phyloP scores from a whole-genome alignment of 2,329 filamentous ascomycete genomes.

The Diaporthe sp. region DNA sequence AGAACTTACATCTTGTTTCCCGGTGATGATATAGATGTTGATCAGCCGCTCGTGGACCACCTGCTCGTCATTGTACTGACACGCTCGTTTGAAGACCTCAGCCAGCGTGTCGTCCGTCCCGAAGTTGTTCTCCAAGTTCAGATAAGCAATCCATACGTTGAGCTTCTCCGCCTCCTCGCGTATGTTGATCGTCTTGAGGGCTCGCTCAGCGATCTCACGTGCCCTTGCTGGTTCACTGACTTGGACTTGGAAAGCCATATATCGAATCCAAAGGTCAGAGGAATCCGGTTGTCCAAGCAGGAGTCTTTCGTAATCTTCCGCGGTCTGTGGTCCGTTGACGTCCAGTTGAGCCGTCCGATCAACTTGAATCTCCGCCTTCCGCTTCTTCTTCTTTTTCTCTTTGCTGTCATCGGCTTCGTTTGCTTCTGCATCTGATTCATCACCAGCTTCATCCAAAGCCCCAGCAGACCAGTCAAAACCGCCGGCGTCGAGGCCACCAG shows the following conservation, averaged over 20 bases:
- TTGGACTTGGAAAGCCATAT: constrained; percentile 99
- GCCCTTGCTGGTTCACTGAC: constrained; percentile 90
- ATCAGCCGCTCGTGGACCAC: constrained; percentile 90
- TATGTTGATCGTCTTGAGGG: constrained; percentile 90
- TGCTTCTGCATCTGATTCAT: constrained; percentile 65
- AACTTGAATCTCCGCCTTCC: constrained; percentile 82
- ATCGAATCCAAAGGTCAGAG: constrained; percentile 93
- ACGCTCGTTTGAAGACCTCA: constrained; percentile 90
- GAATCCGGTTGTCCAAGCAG: constrained; percentile 93
- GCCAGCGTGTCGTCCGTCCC: constrained; percentile 86
- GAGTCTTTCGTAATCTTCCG: constrained; percentile 93
- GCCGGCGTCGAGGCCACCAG: constrained; percentile 74
- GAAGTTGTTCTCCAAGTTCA: constrained; percentile 95
- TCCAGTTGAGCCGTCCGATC: constrained; percentile 95
- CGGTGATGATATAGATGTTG: constrained; percentile 94
- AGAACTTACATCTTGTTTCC: constrained; percentile 80
- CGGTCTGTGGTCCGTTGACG: constrained; percentile 86
- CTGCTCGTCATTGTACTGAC: constrained; percentile 92
- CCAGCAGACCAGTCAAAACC: constrained; percentile 92
- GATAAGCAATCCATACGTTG: constrained; percentile 93
- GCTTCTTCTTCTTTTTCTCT: constrained; percentile 78
- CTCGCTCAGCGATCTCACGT: constrained; percentile 89
- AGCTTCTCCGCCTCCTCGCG: constrained; percentile 92
- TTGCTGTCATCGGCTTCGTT: constrained; percentile 49
- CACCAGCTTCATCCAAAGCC: constrained; percentile 66